Evolutionary conservation across 2,329 filamentous ascomycete genomes (phyloP), one percentile per base, ranked within the genome.

Genomic region (Claviceps sorghi): DNA sequence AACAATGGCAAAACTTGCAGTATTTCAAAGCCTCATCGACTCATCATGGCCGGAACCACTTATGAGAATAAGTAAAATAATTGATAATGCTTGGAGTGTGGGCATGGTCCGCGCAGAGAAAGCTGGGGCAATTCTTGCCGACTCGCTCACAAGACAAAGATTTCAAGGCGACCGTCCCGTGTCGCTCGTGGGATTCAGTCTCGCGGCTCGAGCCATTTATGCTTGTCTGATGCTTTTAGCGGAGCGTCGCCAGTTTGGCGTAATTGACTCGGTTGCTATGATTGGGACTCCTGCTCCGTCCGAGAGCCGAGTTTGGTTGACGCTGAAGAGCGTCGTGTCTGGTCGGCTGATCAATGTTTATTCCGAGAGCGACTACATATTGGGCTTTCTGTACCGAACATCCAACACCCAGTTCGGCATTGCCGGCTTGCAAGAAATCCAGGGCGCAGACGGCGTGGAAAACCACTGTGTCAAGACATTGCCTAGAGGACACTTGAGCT

Each of bases 321-420:
- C 80, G 6, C 77, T 95, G 62, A 82, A 86, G 56, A 84, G 80
- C 54, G 86, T 91, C 2, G 88, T 95, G 4, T 77, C 81, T 42
- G 89, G 90, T 0, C 80, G 89, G 22, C 73, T 96, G n/a, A 77
- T 96, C 62, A 97, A 96, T 59, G 88, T 93, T 3, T 96, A 84
- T 65, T 94, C 87, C 1, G 82, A 84, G 50, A 86, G 88, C 47
- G 91, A 97, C 65, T 89, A 88, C 58, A 82, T 96, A 26, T 80
- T 97, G 2, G 89, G 82, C 1, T 95, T 96, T 64, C 72, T 96
- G 41, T 95, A 91, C 65, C 83, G 91, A 49, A 87, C 82, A 2
- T 87, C 85, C 51, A 88, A 84, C 58, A 78, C 91, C 49, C 83
- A 93, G 57, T 83, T 85, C 55, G 90, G 91, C 2, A 77, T 97